Evolutionary conservation across 176 grass and related monocot species (phyloP).

Genomic region (Musa itinerans): DNA sequence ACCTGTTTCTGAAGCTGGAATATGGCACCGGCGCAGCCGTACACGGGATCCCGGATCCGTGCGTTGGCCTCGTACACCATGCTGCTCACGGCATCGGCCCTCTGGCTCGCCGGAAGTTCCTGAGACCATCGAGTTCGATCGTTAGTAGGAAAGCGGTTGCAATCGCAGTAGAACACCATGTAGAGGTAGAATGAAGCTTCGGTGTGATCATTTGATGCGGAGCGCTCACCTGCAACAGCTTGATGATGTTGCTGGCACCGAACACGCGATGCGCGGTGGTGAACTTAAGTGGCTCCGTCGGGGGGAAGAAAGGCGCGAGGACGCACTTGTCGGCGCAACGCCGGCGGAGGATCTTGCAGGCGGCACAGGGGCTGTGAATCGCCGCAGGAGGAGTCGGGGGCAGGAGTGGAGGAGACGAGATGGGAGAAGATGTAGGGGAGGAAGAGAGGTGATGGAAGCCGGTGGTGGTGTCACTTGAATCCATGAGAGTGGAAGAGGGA

Average conservation of each 20-base stretch:
- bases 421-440: not conserved
- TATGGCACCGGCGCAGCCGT: too few species aligned
- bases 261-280: conserved; percentile 8
- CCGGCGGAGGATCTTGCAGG: not conserved
- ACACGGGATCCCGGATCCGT: too few species aligned
- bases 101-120: too few species aligned
- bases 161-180: too few species aligned
- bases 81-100: too few species aligned
- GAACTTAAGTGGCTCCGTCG: not conserved
- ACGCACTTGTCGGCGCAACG: conserved; percentile 1
- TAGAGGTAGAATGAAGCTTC: too few species aligned
- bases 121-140: too few species aligned
- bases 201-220: too few species aligned
- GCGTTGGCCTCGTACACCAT: too few species aligned
- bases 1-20: too few species aligned
- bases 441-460: not conserved
- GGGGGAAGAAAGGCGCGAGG: conserved; percentile 2
- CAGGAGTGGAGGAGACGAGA: not conserved
- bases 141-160: too few species aligned
- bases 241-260: conserved; percentile 12
- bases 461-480: not conserved
- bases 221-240: not conserved
- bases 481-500: not conserved
- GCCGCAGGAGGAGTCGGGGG: not conserved
- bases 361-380: not conserved